A percentile compares a stretch with the other conserved stretches of the same genome.
These are phyloP conservation scores for Yarrowia bubula DNA, from an alignment of 805 yeast genomes.

Conservation along the genomic window DNA sequence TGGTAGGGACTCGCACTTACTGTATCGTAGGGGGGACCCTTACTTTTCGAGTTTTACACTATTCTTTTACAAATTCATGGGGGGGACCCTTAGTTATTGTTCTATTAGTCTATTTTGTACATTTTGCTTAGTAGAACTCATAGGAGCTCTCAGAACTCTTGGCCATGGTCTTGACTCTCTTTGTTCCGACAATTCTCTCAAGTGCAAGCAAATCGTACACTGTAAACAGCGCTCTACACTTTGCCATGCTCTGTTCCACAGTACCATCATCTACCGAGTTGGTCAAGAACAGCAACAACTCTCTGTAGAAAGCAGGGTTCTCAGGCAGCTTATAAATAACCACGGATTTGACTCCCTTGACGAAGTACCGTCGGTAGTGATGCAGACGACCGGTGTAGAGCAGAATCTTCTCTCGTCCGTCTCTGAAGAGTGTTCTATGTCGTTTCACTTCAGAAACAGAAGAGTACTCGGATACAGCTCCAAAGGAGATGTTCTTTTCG, in stretches of 20 bases:
- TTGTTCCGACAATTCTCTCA: slow-evolving; percentile 81
- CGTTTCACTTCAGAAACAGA: slow-evolving; percentile 66
- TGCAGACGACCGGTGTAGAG: slow-evolving; percentile 94
- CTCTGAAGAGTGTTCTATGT: slow-evolving; percentile 65
- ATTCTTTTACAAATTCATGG: too few relatives aligned
- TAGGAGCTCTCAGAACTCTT: background rate
- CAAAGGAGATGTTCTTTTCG: slow-evolving; percentile 59
- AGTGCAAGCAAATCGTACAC: slow-evolving; percentile 76
- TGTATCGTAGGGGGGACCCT: too few relatives aligned
- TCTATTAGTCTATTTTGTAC: background rate
- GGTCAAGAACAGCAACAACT: slow-evolving; percentile 62
- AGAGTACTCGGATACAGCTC: slow-evolving; percentile 80
- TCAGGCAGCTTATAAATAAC: slow-evolving; percentile 81
- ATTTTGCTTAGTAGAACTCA: background rate
- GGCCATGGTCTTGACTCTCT: slow-evolving; percentile 46
- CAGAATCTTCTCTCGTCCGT: slow-evolving; percentile 62
- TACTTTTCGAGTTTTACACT: too few relatives aligned
- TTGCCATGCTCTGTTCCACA: slow-evolving; percentile 54
- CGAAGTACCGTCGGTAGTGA: slow-evolving; percentile 80
- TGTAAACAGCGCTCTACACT: slow-evolving; percentile 61
- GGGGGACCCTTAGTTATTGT: too few relatives aligned
- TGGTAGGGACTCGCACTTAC: too few relatives aligned
- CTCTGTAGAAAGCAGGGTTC: slow-evolving; percentile 80
- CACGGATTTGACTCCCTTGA: slow-evolving; percentile 79
- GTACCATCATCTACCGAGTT: slow-evolving; percentile 50